Evolutionary conservation across 1,284 basidiomycete genomes (phyloP).

Genomic region (Boletus holoroseus): DNA sequence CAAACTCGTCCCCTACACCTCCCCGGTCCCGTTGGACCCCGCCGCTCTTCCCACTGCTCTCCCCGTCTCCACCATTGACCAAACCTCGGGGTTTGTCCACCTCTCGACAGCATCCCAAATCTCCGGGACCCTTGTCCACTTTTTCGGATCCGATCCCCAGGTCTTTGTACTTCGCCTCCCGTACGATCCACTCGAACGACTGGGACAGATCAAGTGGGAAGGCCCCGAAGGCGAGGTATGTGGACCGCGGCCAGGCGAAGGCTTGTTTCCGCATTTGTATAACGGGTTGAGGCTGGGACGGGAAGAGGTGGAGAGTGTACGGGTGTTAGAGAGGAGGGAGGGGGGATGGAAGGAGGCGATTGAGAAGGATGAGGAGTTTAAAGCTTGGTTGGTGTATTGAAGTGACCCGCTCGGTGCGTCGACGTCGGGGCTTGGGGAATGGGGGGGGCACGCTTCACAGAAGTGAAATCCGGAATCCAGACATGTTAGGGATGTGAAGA

Average conservation of each 20-base stretch:
- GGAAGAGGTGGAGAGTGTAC: slow-evolving; percentile 27
- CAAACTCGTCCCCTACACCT: slow-evolving; percentile 24
- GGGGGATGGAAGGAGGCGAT: slow-evolving; percentile 20
- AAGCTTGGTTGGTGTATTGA: slow-evolving; percentile 26
- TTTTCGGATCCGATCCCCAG: slow-evolving; percentile 19
- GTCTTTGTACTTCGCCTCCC: slow-evolving; percentile 25
- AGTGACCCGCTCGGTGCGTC: background rate
- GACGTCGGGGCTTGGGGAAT: too few species aligned
- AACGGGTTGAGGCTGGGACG: slow-evolving; percentile 25
- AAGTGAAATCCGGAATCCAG: background rate
- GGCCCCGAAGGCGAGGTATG: slow-evolving; percentile 21
- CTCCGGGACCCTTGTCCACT: slow-evolving; percentile 22
- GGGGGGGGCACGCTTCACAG: too few species aligned
- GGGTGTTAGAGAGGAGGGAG: slow-evolving; percentile 9
- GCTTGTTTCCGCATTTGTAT: slow-evolving; percentile 30
- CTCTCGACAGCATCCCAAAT: slow-evolving; percentile 29
- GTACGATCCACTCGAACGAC: slow-evolving; percentile 13
- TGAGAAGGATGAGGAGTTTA: slow-evolving; percentile 6
- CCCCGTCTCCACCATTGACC: slow-evolving; percentile 27
- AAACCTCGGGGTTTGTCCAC: slow-evolving; percentile 27
- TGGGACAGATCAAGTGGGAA: slow-evolving; percentile 24
- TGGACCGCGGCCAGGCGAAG: slow-evolving; percentile 25
- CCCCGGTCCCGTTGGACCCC: slow-evolving; percentile 10
- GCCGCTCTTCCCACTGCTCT: slow-evolving; percentile 19
- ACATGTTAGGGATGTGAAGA: background rate